Base-by-base conservation (phyloP, 2,329 filamentous ascomycete genomes). In the Mariannaea sp. region DNA sequence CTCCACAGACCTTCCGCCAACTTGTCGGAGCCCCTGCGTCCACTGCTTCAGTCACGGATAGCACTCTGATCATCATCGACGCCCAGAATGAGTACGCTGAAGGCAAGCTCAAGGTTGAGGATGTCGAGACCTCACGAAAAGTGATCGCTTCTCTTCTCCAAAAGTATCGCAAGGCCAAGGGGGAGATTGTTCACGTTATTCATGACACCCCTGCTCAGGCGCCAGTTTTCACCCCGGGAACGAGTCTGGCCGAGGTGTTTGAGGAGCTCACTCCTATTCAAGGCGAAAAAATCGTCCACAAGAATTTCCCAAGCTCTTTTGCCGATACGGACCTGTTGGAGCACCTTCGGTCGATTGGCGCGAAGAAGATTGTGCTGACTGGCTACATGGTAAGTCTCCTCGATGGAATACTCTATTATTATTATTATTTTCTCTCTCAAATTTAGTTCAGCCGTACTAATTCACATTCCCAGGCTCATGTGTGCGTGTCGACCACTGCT, bases 81-180 rank as follows among this genome's bases (percentile, higher is more conserved):
- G 86, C 86, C 1, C 86, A 89, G 64, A 88, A 88, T 65, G 86
- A 89, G 70, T 88, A 86, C 58, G 80, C 80, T 9, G 70, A 75
- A 2, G 86, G 86, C 40, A 72, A 77, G 4, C 77, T 89, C 1
- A 76, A 78, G 17, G 80, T 84, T 27, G 71, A 75, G 33, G 78
- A 86, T 55, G 77, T 85, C 1, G 64, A 73, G 0, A 56, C 73
- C 4, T 83, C 81, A 5, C 79, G 84, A 56, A 77, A 78, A 26
- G 80, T 75, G 10, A 89, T 88, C 53, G 72, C 77, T 0, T 64
- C 71, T 0, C 73, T 89, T 1, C 75, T 89, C 1, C 68, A 80
- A 16, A 82, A 77, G 56, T 89, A 88, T 70, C 79, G 86, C n/a
- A 65, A 73, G 1, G 77, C 73, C 0, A 70, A 72, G 2, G 77